Evolutionary conservation across 192 early-diverging fungal genomes (phyloP), one percentile per base, ranked within the genome.

Genomic region (Mycoemilia scoparia): DNA sequence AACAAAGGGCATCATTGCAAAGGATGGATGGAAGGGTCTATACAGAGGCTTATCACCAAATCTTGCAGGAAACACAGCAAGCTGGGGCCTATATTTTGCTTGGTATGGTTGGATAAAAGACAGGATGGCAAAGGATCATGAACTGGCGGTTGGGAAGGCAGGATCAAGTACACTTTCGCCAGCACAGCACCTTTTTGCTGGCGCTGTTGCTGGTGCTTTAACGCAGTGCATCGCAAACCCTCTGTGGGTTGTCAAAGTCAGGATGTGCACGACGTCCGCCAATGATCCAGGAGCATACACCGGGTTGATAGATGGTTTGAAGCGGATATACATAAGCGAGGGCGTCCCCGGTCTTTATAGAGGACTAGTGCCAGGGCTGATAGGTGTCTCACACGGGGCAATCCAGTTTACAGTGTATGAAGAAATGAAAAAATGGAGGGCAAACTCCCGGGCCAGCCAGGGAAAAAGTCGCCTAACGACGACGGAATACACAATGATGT

Each of bases 361-460:
- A 22, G 84, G 82, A 1, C 64, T 98, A 33, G 49, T 90, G 3
- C 88, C 91, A 0, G 85, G 82, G 1, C 51, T 98, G 3, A 63
- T 96, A 39, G 89, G 95, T 4, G 81, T 83, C 1, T 82, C 86
- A n/a, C 91, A 98, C 36, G 95, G 95, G 7, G 89, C 88, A 1
- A 43, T 98, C 15, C 95, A 98, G 55, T 98, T 98, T 52, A 87
- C 91, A 83, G 85, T 79, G 0, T 98, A 98, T 54, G 95, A 98
- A 37, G 85, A 92, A 34, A 74, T 98, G 73, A 98, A 96, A 58
- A 69, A 71, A 41, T 67, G 65, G 54, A 44, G 70, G 24, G 39
- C 58, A 21, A 58, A 49, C 12, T 41, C 33, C 13, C 15, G 9
- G 1, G 26, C 25, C 7, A 14, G 38, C 0, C 30, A 16, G 12